Base-by-base conservation (phyloP, 495 filamentous ascomycete species). In the Aspergillus sclerotioniger region DNA sequence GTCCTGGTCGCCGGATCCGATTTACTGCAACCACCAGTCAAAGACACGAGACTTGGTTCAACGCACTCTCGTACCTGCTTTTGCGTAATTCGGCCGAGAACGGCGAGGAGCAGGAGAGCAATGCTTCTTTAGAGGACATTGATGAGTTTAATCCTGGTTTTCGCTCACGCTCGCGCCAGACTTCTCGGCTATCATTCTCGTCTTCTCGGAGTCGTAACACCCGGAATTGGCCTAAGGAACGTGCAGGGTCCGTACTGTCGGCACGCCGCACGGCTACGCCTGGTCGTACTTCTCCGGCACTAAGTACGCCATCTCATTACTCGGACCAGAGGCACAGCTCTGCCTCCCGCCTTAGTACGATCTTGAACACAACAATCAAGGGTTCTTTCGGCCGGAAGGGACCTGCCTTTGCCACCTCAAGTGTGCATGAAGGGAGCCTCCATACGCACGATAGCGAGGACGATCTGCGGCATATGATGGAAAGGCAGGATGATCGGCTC, bases 21-120 rank as follows among this genome's bases (percentile, higher is more conserved):
- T 93, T 98, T 64, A 98, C 94, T 17, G 95, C 95, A 53, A 86
- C 90, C 29, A 98, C 94, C 8, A 87, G 90, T 16, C 91, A 96
- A 65, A 81, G 94, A 53, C 94, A 98, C 62, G 94, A 98, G 71
- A 98, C 92, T 5, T 98, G 94, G 94, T 98, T 94, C 82, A 97
- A 97, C 67, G 92, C 94, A 6, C 80, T 98, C 37, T 95, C 91
- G 3, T 98, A 98, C 67, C 83, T 98, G 12, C 81, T 98, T 29
- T 74, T 96, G 19, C 85, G 91, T 41, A 90, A 88, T 13, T 77
- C 79, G 20, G 71, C 83, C 45, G 83, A 87, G 32, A 75, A 76
- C 31, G 76, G 76, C 43, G 79, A 80, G 21, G 87, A 88, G 46
- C 71, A 78, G 1, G 83, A 85, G 44, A 82, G 83, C 57, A 81